Percentiles rank a stretch among this genome's conserved stretches.
phyloP scores from a whole-genome alignment of 306 rosid genomes.

The Trifolium repens region DNA sequence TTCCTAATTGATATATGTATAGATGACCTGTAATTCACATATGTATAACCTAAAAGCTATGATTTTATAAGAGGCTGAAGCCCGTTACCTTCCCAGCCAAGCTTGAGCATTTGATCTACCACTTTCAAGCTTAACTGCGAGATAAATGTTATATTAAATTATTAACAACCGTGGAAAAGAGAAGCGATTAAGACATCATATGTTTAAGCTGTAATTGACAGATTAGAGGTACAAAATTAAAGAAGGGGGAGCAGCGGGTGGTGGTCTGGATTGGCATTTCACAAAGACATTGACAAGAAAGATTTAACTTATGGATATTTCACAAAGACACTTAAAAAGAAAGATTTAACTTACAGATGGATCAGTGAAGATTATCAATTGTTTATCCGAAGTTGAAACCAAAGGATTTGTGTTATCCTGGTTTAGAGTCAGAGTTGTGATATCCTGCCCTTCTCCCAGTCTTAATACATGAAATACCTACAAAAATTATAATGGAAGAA shows the following conservation, averaged over 20 bases:
- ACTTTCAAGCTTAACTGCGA: conserved; percentile 99
- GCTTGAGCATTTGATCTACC: conserved; percentile 98
- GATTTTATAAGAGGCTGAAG: conserved; percentile 82
- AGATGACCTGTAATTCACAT: conserved; percentile 43
- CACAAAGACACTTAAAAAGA: neutral
- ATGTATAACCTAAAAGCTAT: conserved; percentile 60
- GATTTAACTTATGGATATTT: neutral
- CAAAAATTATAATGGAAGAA: conserved; percentile 30
- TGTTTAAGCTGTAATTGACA: conserved; percentile 15
- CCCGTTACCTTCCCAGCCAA: conserved; percentile 99
- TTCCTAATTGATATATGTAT: conserved; percentile 52
- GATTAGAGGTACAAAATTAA: neutral
- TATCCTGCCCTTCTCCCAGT: conserved; percentile 84
- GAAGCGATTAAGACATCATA: conserved; percentile 25
- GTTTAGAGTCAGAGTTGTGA: conserved; percentile 83
- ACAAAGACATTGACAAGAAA: neutral
- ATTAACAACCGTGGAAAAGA: conserved; percentile 29
- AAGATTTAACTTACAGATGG: conserved; percentile 78
- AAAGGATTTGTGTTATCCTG: conserved; percentile 86
- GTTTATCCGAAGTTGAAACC: conserved; percentile 86
- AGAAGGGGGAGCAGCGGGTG: neutral
- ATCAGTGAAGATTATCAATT: conserved; percentile 86
- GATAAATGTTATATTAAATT: conserved; percentile 36
- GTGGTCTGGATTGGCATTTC: neutral
- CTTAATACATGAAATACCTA: conserved; percentile 81